A percentile compares a stretch with the other conserved stretches of the same genome.
Evolutionary conservation across 805 yeast genomes (phyloP).

Genomic region (Suhomyces sp.): DNA sequence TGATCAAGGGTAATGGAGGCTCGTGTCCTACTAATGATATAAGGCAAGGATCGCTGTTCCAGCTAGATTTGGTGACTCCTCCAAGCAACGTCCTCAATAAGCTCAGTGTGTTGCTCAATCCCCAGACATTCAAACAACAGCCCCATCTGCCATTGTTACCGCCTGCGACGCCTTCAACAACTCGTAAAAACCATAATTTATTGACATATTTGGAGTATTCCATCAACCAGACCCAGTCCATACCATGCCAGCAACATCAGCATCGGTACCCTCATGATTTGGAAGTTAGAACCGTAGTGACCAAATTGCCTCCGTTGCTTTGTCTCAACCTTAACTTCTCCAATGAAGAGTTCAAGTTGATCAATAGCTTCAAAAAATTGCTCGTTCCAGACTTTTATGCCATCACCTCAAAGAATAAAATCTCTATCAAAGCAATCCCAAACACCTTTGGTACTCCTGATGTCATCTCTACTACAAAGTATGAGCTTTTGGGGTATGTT

Average conservation of each 20-base stretch:
- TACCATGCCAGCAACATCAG: constrained; percentile 50
- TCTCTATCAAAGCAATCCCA: constrained; percentile 30
- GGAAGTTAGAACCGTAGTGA: constrained; percentile 50
- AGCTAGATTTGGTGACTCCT: constrained; percentile 45
- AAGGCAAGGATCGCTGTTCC: constrained; percentile 32
- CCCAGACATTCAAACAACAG: constrained; percentile 11
- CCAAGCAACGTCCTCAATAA: constrained; percentile 25
- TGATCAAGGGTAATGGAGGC: constrained; percentile 34
- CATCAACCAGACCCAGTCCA: constrained; percentile 49
- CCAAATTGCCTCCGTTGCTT: constrained; percentile 62
- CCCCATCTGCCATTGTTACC: constrained; percentile 9
- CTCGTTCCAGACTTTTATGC: constrained; percentile 57
- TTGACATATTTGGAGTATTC: constrained; percentile 61
- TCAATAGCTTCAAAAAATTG: constrained; percentile 55
- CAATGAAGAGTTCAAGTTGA: constrained; percentile 52
- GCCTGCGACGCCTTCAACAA: constrained; percentile 13
- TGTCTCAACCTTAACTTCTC: constrained; percentile 57
- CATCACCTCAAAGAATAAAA: constrained; percentile 32
- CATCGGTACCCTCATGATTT: constrained; percentile 34
- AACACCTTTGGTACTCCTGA: not conserved
- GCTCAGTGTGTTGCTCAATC: constrained; percentile 15
- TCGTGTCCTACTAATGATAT: constrained; percentile 36
- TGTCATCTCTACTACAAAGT: constrained; percentile 39
- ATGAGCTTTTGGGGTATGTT: constrained; percentile 66
- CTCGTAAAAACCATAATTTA: constrained; percentile 13